phyloP scores from a whole-genome alignment of 192 early-diverging fungal species.

The Glomus cerebriforme region DNA sequence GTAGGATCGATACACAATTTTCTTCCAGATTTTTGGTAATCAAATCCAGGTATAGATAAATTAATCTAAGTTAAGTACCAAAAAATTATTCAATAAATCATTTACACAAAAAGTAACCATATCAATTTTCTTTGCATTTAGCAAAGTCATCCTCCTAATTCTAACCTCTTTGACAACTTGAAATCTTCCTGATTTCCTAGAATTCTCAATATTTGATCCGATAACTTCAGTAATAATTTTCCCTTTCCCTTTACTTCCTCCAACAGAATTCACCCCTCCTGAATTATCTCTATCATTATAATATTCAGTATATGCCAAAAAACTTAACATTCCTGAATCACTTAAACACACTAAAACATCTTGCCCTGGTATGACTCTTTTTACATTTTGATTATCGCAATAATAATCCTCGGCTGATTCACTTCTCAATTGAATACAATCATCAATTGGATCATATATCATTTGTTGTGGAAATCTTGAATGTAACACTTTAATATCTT shows the following conservation, averaged over 20 bases:
- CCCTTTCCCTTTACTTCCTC: neutral
- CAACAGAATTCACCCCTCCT: neutral
- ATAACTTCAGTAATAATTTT: neutral
- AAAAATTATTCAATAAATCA: neutral
- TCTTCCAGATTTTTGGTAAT: constrained; percentile 8
- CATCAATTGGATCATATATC: constrained; percentile 26
- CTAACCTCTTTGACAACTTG: constrained; percentile 11
- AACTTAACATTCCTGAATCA: constrained; percentile 43
- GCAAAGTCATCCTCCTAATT: too few relatives aligned
- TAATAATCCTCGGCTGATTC: neutral
- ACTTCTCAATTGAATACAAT: neutral
- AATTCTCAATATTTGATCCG: neutral
- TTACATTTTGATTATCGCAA: neutral
- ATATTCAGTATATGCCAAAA: constrained; percentile 29
- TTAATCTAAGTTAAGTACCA: neutral
- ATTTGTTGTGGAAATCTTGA: constrained; percentile 28
- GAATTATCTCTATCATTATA: neutral
- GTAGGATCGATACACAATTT: constrained; percentile 11
- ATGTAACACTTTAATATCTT: constrained; percentile 38
- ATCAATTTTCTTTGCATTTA: too few relatives aligned
- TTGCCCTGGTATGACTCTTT: neutral
- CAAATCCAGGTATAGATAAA: constrained; percentile 21
- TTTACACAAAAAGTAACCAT: too few relatives aligned
- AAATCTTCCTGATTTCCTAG: constrained; percentile 7
- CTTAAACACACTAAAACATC: constrained; percentile 37